Percentiles rank a stretch among this genome's conserved stretches.
Conservation (phyloP, 169 alveolate genomes). For the Plasmodium inui region DNA sequence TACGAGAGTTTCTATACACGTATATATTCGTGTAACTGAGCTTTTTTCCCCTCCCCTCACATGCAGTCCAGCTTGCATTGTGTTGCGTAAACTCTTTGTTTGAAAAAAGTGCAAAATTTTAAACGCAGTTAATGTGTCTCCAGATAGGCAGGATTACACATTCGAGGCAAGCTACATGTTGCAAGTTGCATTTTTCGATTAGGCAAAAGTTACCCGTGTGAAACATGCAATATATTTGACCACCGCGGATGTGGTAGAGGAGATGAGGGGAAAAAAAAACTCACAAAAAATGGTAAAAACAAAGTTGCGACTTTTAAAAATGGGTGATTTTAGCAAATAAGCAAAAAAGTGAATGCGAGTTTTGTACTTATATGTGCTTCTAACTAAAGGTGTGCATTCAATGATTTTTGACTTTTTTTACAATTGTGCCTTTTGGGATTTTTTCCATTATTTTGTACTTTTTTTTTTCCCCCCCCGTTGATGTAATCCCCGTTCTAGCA, state of each 20-base stretch:
- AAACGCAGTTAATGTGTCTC: not conserved
- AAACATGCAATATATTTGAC: conserved; percentile 11
- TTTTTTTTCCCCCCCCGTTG: conserved; percentile 10
- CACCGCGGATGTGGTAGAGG: not conserved
- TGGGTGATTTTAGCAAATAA: not conserved
- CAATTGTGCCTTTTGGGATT: not conserved
- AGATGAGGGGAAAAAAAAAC: not conserved
- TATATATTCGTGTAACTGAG: not conserved
- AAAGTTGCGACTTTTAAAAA: not conserved
- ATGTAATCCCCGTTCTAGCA: conserved; percentile 10
- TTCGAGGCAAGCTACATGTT: not conserved
- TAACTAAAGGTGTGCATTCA: conserved; percentile 8
- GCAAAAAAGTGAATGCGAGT: conserved; percentile 3
- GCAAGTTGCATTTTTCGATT: not conserved
- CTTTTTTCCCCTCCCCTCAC: not conserved
- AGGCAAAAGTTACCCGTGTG: conserved; percentile 14
- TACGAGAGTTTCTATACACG: not conserved
- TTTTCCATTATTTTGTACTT: not conserved
- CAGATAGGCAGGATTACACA: not conserved
- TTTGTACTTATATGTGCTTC: not conserved
- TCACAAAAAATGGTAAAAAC: not conserved
- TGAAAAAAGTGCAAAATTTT: conserved; percentile 7
- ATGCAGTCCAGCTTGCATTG: conserved; percentile 1
- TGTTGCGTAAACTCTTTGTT: not conserved
- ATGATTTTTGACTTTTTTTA: not conserved